Percentiles rank a stretch among this genome's conserved stretches.
These are phyloP conservation scores for Tricholoma hemisulphureum DNA, from an alignment of 768 basidiomycete species.

Conservation along the genomic window DNA sequence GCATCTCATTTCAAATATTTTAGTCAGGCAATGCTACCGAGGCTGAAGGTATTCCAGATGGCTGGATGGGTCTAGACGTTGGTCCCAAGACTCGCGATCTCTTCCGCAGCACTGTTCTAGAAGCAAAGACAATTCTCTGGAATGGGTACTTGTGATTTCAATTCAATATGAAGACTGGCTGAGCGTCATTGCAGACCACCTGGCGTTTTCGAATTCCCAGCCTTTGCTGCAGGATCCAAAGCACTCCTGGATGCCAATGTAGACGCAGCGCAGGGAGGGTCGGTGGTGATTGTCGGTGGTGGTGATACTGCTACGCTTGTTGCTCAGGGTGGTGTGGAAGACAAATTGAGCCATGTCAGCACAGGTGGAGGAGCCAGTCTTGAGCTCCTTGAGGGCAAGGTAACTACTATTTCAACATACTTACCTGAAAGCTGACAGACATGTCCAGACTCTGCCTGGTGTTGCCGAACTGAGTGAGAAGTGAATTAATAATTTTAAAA, in stretches of 20 bases:
- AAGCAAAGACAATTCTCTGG: slow-evolving; percentile 96
- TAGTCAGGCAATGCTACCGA: slow-evolving; percentile 79
- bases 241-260: slow-evolving; percentile 81
- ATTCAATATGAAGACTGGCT: not conserved
- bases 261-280: slow-evolving; percentile 81
- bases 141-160: slow-evolving; percentile 60
- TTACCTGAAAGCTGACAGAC: slow-evolving; percentile 14
- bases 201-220: slow-evolving; percentile 96
- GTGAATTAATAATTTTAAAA: slow-evolving; percentile 23
- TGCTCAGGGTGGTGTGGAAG: slow-evolving; percentile 81
- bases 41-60: slow-evolving; percentile 82
- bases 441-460: slow-evolving; percentile 73
- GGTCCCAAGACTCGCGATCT: slow-evolving; percentile 81
- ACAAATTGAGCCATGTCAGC: slow-evolving; percentile 92
- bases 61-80: slow-evolving; percentile 94
- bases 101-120: slow-evolving; percentile 76
- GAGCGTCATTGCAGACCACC: slow-evolving; percentile 62
- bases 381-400: slow-evolving; percentile 98
- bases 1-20: not conserved
- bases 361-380: slow-evolving; percentile 94
- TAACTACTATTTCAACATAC: slow-evolving; percentile 25
- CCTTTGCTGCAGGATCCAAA: slow-evolving; percentile 84
- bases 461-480: slow-evolving; percentile 90
- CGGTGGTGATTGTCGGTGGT: slow-evolving; percentile 93
- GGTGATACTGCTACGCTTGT: slow-evolving; percentile 96